Evolutionary conservation across 495 filamentous ascomycete genomes (phyloP), one percentile per base, ranked within the genome.

Genomic region (Astrothelium subdiscretum): DNA sequence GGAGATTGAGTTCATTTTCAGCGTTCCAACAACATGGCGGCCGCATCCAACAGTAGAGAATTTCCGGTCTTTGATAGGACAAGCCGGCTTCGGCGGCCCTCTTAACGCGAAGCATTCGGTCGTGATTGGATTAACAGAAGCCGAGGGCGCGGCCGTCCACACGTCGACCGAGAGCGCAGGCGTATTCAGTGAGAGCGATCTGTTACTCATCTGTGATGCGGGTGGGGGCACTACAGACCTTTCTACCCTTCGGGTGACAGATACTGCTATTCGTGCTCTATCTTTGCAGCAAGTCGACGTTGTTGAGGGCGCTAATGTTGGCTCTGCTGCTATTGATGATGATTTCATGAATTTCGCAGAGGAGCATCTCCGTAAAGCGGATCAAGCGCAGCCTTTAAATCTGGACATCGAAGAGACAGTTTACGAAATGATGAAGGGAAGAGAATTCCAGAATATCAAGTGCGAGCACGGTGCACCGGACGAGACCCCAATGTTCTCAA

Each of bases 11-110:
- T 87, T 87, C 66, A 71, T 86, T 31, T 87, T 87, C 69, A 84
- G 80, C 62, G 83, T 87, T 3, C 85, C 85, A 11, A 87, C 85
- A 10, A 87, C 85, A 4, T 88, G 85, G 85, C 80, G 79, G 32
- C 79, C 78, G 60, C 73, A 78, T 31, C 73, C 76, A 2, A 81
- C 82, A 59, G 78, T 88, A 51, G 80, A 83, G 67, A 72, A 77
- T 60, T 87, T 82, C 59, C 75, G 78, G 64, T 63, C 60, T 8
- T 75, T 83, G 27, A 76, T 86, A 26, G 58, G 71, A 22, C 65
- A 69, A 3, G 81, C 81, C 3, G 81, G 85, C 2, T 82, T 81
- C 67, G 79, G 79, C 8, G 65, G 65, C 3, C 73, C 74, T 1
- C 59, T 62, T 0, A 70, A 70, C 20, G 57, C 62, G 0, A 70